Base-by-base conservation (phyloP, 768 basidiomycete genomes). In the Serendipita sp. region DNA sequence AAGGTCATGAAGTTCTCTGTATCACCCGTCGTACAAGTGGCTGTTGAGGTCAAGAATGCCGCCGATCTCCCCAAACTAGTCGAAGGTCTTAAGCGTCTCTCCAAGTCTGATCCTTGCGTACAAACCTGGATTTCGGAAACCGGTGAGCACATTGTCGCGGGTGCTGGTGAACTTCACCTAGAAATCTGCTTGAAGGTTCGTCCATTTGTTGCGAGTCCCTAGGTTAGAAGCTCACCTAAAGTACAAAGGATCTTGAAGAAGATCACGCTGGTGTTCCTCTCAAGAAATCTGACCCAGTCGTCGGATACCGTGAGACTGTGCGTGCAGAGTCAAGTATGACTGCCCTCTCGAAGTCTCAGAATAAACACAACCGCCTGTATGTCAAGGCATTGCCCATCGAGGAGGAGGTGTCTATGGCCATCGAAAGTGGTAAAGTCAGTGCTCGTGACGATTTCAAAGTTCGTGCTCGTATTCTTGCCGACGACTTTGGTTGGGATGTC, bases 1-100 rank as follows among this genome's bases (percentile, higher is more conserved):
- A 91, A 81, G 80, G 93, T 99, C 77, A 99, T 99, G 96, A 91
- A 89, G 79, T 97, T 97, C 84, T 98, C 94, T 75, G 96, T 99
- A 65, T 98, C 96, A 35, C 96, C 96, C 70, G 96, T 99, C 74
- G 96, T 99, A 51, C 96, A 85, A 75, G 92, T 98, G 73, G 91
- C 96, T 69, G 96, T 99, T 71, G 96, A 99, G 77, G 96, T 98
- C 77, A 98, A 98, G 87, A 99, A 98, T 76, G 92, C 96, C 66
- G 84, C 91, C 66, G 96, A 99, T 83, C 83, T 99, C 54, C 96
- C 96, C 73, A 99, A 99, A 80, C 89, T 99, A 69, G 96, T 98
- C 68, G 96, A 99, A 83, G 96, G 96, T 80, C 89, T 99, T 71
- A 99, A 99, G 81, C 96, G 96, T 82, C 84, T 99, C 65, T 96